phyloP scores from a whole-genome alignment of 257 asterid genomes.

The Plantago major region DNA sequence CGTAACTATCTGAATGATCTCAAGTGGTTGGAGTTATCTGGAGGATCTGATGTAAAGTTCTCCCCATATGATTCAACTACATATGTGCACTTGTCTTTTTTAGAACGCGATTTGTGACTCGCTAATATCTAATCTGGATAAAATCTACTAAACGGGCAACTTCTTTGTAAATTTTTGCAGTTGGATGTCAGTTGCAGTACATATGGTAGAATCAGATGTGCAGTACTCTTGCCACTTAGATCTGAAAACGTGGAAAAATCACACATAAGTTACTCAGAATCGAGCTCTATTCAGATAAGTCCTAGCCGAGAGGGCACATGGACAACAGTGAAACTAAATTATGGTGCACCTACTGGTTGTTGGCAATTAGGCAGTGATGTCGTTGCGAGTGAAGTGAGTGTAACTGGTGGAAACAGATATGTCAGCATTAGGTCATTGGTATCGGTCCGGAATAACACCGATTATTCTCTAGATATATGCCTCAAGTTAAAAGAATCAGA shows the following conservation, averaged over 20 bases:
- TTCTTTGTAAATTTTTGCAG: conserved; percentile 38
- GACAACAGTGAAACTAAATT: conserved; percentile 79
- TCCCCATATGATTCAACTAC: conserved; percentile 18
- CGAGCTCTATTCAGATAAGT: conserved; percentile 81
- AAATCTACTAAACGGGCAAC: conserved; percentile 3
- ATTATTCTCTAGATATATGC: conserved; percentile 58
- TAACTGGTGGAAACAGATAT: conserved; percentile 65
- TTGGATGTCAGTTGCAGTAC: conserved; percentile 23
- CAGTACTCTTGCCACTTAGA: conserved; percentile 48
- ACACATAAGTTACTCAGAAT: conserved; percentile 31
- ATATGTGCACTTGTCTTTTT: conserved; percentile 11
- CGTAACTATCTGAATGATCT: conserved; percentile 36
- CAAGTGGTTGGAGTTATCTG: conserved; percentile 62
- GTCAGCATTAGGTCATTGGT: conserved; percentile 80
- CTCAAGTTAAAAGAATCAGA: conserved; percentile 47
- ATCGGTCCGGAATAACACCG: conserved; percentile 77
- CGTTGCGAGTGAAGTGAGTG: conserved; percentile 93
- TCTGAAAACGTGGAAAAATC: conserved; percentile 35
- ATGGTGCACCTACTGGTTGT: conserved; percentile 93
- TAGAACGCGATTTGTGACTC: neutral
- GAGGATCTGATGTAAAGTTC: conserved; percentile 54
- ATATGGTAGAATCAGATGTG: conserved; percentile 66
- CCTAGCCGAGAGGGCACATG: conserved; percentile 87
- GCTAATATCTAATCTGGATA: conserved; percentile 2
- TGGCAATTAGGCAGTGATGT: conserved; percentile 72